Evolutionary conservation across 371 early-diverging fungal species (phyloP).

Genomic region (Chytridium lagenaria): DNA sequence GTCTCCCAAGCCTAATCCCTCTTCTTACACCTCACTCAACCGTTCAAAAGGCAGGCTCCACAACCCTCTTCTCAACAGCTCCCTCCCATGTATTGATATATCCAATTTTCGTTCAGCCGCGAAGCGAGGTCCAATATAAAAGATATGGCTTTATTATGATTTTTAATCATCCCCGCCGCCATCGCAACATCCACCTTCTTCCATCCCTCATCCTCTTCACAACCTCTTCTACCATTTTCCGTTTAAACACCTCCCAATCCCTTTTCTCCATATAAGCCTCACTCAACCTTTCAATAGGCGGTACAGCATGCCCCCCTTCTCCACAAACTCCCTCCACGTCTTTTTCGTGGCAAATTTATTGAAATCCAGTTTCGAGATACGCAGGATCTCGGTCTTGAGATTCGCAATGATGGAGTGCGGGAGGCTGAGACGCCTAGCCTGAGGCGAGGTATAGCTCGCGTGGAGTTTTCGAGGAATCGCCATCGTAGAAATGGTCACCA

Average conservation of each 20-base stretch:
- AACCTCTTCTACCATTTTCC: conserved; percentile 28
- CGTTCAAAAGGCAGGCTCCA: too few relatives aligned
- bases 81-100: too few relatives aligned
- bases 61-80: too few relatives aligned
- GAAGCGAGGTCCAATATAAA: too few relatives aligned
- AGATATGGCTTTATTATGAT: too few relatives aligned
- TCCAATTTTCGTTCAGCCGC: too few relatives aligned
- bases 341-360: conserved; percentile 38
- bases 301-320: conserved; percentile 15
- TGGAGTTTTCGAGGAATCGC: conserved; percentile 10
- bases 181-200: too few relatives aligned
- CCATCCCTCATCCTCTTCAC: conserved; percentile 2
- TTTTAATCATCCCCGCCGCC: too few relatives aligned
- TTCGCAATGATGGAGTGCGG: conserved; percentile 31
- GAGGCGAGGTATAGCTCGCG: conserved; percentile 18
- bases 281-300: conserved; percentile 23
- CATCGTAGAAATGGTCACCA: conserved; percentile 42
- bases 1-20: too few relatives aligned
- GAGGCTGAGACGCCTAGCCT: conserved; percentile 16
- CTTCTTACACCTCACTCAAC: too few relatives aligned
- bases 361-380: conserved; percentile 41
- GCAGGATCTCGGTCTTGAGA: conserved; percentile 27
- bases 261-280: conserved; percentile 30
- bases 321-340: conserved; percentile 31
- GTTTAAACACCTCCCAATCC: conserved; percentile 35